Conservation (phyloP, 2,329 filamentous ascomycete genomes). For the Sporothrix protearum region DNA sequence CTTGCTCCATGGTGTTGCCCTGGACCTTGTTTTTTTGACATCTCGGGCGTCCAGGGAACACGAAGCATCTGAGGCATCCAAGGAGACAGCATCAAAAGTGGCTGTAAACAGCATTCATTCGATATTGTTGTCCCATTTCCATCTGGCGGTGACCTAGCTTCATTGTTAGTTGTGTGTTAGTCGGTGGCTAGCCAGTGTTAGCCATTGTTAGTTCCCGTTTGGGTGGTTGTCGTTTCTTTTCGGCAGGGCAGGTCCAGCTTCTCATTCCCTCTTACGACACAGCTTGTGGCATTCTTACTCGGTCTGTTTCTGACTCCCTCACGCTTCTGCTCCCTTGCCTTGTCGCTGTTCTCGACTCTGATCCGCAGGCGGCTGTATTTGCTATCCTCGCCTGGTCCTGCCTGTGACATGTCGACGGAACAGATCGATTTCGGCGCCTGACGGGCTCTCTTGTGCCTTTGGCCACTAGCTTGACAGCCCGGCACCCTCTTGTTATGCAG, state of each 20-base stretch:
- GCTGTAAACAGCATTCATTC: background rate
- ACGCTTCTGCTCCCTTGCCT: background rate
- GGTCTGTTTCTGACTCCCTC: background rate
- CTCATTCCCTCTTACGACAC: background rate
- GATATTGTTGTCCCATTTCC: constrained; percentile 7
- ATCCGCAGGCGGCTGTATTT: background rate
- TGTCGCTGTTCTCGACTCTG: background rate
- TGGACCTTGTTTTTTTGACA: background rate
- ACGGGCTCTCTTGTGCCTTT: background rate
- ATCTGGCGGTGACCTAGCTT: constrained; percentile 18
- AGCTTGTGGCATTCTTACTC: too few relatives aligned
- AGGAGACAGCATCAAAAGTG: background rate
- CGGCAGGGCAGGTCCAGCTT: background rate
- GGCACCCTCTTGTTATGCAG: constrained; percentile 5
- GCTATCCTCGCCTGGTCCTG: background rate
- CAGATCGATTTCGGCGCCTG: background rate
- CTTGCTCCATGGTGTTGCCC: constrained; percentile 6
- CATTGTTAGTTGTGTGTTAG: background rate
- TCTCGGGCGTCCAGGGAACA: background rate
- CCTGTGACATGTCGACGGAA: background rate
- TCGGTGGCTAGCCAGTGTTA: background rate
- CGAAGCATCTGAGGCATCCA: background rate
- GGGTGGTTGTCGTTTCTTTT: background rate
- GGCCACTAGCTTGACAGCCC: background rate
- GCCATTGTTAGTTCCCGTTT: background rate